phyloP scores from a whole-genome alignment of 805 yeast genomes.

The Phaffomyces thermotolerans region DNA sequence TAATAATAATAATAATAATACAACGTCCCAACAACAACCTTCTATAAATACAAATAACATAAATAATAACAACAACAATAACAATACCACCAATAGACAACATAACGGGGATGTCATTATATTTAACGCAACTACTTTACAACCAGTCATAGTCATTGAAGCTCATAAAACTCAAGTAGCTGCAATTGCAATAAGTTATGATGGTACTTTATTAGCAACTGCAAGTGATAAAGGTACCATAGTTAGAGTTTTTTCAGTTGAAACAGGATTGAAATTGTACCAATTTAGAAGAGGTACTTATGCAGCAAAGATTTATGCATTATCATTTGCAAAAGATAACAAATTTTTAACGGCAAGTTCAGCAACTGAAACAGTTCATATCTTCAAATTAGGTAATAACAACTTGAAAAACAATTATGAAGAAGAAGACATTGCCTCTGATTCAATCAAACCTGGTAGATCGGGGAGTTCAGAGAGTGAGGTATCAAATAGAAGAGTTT shows the following conservation, averaged over 20 bases:
- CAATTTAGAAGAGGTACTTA: constrained; percentile 82
- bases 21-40: neutral
- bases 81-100: constrained; percentile 26
- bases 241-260: constrained; percentile 57
- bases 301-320: constrained; percentile 69
- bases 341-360: constrained; percentile 74
- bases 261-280: constrained; percentile 53
- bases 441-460: constrained; percentile 12
- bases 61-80: neutral
- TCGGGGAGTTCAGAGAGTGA: constrained; percentile 20
- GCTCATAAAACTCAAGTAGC: constrained; percentile 70
- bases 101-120: constrained; percentile 61
- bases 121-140: constrained; percentile 53
- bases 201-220: constrained; percentile 63
- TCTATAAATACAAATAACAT: no score
- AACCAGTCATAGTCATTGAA: constrained; percentile 61
- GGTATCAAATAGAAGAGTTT: constrained; percentile 15
- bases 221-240: constrained; percentile 77
- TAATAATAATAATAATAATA: neutral
- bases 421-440: constrained; percentile 4
- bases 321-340: constrained; percentile 68
- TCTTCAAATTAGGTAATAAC: constrained; percentile 55
- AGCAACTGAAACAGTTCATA: constrained; percentile 87
- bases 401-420: constrained; percentile 17
- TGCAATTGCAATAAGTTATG: constrained; percentile 52